A percentile compares a stretch with the other conserved stretches of the same genome.
Conservation (phyloP, 495 filamentous ascomycete species). For the Talaromyces borbonicus region DNA sequence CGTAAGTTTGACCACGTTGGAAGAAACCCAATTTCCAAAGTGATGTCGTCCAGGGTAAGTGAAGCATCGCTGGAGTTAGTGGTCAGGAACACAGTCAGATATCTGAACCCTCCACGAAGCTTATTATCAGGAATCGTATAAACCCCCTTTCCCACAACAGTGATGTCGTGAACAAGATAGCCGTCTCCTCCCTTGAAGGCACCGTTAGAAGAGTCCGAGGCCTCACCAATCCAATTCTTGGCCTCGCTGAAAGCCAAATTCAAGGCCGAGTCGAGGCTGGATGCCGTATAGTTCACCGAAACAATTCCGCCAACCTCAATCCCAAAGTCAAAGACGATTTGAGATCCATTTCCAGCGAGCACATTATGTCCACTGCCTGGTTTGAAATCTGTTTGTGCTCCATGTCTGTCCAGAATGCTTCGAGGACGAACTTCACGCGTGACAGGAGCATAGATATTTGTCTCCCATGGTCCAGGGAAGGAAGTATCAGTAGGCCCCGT, state of each 20-base stretch:
- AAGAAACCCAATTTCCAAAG: slow-evolving; percentile 45
- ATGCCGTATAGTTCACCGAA: slow-evolving; percentile 36
- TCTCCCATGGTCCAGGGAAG: slow-evolving; percentile 53
- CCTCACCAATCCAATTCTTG: slow-evolving; percentile 51
- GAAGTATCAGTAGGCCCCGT: slow-evolving; percentile 38
- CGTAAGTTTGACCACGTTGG: slow-evolving; percentile 55
- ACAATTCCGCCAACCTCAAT: slow-evolving; percentile 49
- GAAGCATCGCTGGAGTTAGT: slow-evolving; percentile 19
- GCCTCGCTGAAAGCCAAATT: slow-evolving; percentile 55
- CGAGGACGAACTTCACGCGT: slow-evolving; percentile 43
- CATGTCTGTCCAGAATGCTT: no score
- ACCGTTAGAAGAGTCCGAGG: slow-evolving; percentile 50
- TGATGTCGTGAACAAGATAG: slow-evolving; percentile 42
- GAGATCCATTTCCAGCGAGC: slow-evolving; percentile 36
- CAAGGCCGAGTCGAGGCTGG: slow-evolving; percentile 31
- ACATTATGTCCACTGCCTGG: slow-evolving; percentile 9
- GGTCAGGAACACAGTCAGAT: slow-evolving; percentile 46
- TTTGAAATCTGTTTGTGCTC: slow-evolving; percentile 9
- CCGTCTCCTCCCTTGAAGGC: slow-evolving; percentile 41
- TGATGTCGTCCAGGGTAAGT: slow-evolving; percentile 32
- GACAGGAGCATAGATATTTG: slow-evolving; percentile 48
- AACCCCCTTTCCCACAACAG: slow-evolving; percentile 26
- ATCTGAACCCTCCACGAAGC: slow-evolving; percentile 52
- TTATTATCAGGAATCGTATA: slow-evolving; percentile 45
- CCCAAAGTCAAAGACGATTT: slow-evolving; percentile 47